These are phyloP conservation scores for Rhododendron simsii DNA, from an alignment of 148 eudicot species.

Conservation along the genomic window DNA sequence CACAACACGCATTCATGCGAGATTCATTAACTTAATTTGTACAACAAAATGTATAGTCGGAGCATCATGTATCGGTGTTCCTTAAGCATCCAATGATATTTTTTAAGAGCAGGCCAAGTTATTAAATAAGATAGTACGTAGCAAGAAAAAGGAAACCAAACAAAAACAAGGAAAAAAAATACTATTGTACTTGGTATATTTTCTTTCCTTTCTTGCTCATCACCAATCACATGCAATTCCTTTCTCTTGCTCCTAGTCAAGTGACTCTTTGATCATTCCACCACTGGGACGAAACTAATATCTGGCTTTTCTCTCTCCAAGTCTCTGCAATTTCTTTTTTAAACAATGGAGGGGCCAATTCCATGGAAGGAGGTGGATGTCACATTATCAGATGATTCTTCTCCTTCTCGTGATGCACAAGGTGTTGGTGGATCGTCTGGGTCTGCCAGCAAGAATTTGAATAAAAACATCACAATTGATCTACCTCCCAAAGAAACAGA, in stretches of 20 bases:
- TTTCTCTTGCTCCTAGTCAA: not conserved
- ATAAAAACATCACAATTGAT: conserved; percentile 11
- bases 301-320: not conserved
- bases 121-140: too few species aligned
- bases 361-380: conserved; percentile 37
- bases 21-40: too few species aligned
- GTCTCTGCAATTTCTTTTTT: not conserved
- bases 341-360: conserved; percentile 25
- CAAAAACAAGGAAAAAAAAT: not conserved
- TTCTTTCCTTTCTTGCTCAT: not conserved
- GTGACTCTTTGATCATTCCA: not conserved
- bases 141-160: not conserved
- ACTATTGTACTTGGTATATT: too few species aligned
- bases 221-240: not conserved
- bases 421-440: conserved; percentile 3
- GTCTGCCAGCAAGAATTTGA: conserved; percentile 14
- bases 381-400: conserved; percentile 43
- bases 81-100: too few species aligned
- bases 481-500: conserved; percentile 19
- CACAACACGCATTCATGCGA: too few species aligned
- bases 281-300: not conserved
- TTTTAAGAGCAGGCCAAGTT: too few species aligned
- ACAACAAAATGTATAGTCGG: too few species aligned
- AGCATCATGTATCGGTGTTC: too few species aligned
- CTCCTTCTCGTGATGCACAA: conserved; percentile 22